Base-by-base conservation (phyloP, 257 asterid genomes). In the Schizonepeta tenuifolia region DNA sequence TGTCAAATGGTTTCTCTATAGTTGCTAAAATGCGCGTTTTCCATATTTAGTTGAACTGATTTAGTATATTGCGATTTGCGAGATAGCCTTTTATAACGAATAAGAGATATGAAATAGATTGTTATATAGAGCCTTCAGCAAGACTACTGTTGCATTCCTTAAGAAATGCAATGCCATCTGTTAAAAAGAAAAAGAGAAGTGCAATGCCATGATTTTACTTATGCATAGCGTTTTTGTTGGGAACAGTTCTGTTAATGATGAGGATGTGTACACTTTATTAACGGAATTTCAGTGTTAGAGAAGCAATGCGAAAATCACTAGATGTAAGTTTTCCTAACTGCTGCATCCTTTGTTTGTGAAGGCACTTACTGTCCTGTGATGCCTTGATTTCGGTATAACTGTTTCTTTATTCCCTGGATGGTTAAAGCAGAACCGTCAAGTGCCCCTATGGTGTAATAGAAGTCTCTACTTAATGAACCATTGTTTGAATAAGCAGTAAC, bases 31-130 rank as follows among this genome's bases (percentile, higher is more conserved):
- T 49, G 35, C 3, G 59, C 15, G 63, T 60, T 67, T 17, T 41
- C 60, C 57, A 57, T 38, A 35, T 66, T 31, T 12, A 18, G 12
- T 46, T 62, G 70, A 54, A 38, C 54, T 63, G 55, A 41, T 70
- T 21, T 40, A 22, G 31, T 51, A 21, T n/a, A n/a, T n/a, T 24
- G 63, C 35, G 3, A 36, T 4, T 33, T 33, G 8, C 15, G 13
- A 10, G 22, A 35, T 17, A 24, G 22, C 67, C 18, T 43, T 18
- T 9, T 35, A 9, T 14, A 18, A 26, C 18, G 4, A 28, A 17
- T 44, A 20, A 63, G 47, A 65, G 22, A 56, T 47, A 4, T 1
- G 17, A 18, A 41, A 56, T 46, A 47, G 56, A 9, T 55, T 7
- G 43, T 7, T 13, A 2, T 38, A 10, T 38, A 20, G 51, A 18